Evolutionary conservation across 192 early-diverging fungal species (phyloP).

Genomic region (Coemansia sp.): DNA sequence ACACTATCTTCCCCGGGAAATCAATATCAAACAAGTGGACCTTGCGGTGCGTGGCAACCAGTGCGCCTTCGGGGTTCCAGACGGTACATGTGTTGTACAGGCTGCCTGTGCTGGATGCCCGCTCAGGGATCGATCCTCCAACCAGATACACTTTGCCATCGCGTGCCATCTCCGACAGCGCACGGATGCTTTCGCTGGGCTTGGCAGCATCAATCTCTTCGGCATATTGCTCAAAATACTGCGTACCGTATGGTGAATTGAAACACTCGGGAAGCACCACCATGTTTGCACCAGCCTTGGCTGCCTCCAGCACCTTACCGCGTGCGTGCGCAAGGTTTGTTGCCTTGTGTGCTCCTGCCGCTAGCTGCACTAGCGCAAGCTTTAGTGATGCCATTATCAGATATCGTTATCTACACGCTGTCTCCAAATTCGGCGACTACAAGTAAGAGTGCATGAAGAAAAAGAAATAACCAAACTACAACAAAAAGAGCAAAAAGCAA

Average conservation of each 20-base stretch:
- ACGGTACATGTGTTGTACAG: constrained; percentile 85
- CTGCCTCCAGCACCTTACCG: constrained; percentile 79
- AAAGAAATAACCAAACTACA: too few species aligned
- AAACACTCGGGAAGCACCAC: constrained; percentile 98
- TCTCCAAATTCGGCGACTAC: not conserved
- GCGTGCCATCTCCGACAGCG: constrained; percentile 81
- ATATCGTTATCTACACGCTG: not conserved
- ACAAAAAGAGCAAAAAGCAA: not conserved
- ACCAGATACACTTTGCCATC: constrained; percentile 86
- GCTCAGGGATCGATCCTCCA: constrained; percentile 91
- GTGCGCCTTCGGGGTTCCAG: constrained; percentile 64
- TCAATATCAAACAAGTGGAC: constrained; percentile 97
- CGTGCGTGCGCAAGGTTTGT: constrained; percentile 78
- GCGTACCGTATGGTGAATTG: constrained; percentile 95
- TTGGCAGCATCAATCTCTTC: constrained; percentile 64
- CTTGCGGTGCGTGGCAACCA: constrained; percentile 72
- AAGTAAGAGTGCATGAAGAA: not conserved
- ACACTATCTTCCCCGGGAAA: constrained; percentile 88
- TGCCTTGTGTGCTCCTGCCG: constrained; percentile 70
- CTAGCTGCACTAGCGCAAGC: constrained; percentile 78
- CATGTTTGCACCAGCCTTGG: constrained; percentile 77
- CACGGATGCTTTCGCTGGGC: constrained; percentile 65
- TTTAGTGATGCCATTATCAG: constrained; percentile 31
- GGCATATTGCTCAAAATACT: constrained; percentile 88
- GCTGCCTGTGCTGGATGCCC: constrained; percentile 50